Evolutionary conservation across 75 land plant species (phyloP), one percentile per base, ranked within the genome.

Genomic region (Isoetes taiwanensis): DNA sequence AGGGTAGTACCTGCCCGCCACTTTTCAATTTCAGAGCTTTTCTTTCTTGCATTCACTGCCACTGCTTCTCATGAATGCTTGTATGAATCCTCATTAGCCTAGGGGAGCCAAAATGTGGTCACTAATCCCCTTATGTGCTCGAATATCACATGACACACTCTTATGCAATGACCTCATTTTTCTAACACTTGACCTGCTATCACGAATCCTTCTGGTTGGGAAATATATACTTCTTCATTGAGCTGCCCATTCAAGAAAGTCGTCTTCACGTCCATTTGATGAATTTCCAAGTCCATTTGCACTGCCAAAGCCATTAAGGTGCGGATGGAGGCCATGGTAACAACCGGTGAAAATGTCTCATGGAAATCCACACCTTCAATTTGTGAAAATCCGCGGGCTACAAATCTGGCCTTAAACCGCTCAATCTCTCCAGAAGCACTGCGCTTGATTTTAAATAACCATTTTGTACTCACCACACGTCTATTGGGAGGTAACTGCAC

Each of bases 401-500:
- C 50, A 46, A 46, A 46, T 19, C 16, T 19, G 16, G 50, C 50
- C 25, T 46, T 46, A 16, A 19, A 46, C 16, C 50, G n/a, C 14
- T 46, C 50, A 46, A 19, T 3, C n/a, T n/a, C n/a, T n/a, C n/a
- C n/a, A n/a, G n/a, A n/a, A 46, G 16, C 50, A 19, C 19, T 46
- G n/a, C 25, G 23, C 50, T 46, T 46, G 50, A 16, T 6, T 46
- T 46, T 46, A 46, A 46, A 46, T 23, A 6, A n/a, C 50, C 50
- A 46, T 23, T 46, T 46, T 9, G 38, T 14, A 9, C 11, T 14
- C 9, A 37, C 14, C 21, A 46, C 21, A 6, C 25, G 16, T 6
- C 16, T 6, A 46, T n/a, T 19, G 16, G 16, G 16, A 46, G 50
- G 50, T 19, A 46, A 23, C 16, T 6, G 50, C 21, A 46, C 16